Base-by-base conservation (phyloP, 2,329 filamentous ascomycete species). In the Pezicula neosporulosa region DNA sequence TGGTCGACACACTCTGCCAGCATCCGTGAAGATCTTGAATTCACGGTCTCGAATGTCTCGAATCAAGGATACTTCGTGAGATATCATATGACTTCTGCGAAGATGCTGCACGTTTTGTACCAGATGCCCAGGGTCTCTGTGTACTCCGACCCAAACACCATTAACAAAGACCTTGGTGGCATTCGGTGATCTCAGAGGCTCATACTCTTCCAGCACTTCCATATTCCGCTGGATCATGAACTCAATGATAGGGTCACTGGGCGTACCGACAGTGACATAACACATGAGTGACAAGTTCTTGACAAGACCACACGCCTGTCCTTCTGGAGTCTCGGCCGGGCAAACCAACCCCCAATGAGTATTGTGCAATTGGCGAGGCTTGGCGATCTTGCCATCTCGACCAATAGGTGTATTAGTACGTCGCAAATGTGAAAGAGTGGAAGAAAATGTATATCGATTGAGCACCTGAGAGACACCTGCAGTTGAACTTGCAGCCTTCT, bases 231-330 rank as follows among this genome's bases (percentile, higher is more conserved):
- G 88, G 60, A 93, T 89, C 90, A 99, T 94, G 74, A 96, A 99
- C 62, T 96, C 90, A 37, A 93, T 84, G 61, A 97, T 88, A 2
- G 93, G 92, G 51, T 93, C 88, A 16, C 89, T 89, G 15, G 92
- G 90, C 28, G 91, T 95, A 63, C 93, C 93, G 46, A 97, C 92
- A 64, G 91, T 97, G 66, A 99, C 92, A 64, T 96, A 97, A 67
- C 94, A 97, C 93, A 99, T 97, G 48, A 99, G 78, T 6, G 94
- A 92, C 67, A 99, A 67, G 66, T 99, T 99, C 78, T 99, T 99
- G 71, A 99, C 94, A 58, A 99, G 77, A 73, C 94, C 94, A 75
- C 94, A 99, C 71, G 94, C 94, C 70, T 99, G 94, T 57, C 94
- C 94, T 81, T 99, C 94, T 21, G 94, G 94, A 15, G 94, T 99